Base-by-base conservation (phyloP, 2,329 filamentous ascomycete species). In the Massarina eburnea region DNA sequence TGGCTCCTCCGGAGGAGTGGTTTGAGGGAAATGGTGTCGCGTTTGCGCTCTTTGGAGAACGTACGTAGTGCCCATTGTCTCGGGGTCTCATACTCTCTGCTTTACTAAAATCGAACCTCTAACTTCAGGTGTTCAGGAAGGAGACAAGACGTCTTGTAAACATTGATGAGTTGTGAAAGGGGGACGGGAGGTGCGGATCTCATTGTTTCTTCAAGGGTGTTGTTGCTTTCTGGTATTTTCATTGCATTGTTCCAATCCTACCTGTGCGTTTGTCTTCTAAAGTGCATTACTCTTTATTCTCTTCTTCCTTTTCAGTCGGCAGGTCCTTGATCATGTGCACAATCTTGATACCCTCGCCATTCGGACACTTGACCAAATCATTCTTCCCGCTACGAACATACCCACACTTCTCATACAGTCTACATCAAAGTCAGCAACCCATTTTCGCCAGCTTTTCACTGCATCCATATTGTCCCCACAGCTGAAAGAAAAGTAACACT, bases 301-400 rank as follows among this genome's bases (percentile, higher is more conserved):
- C 19, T 17, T 8, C 19, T 6, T 19, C 33, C 10, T 5, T 19
- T 20, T n/a, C n/a, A 6, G 33, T 22, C 3, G 27, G 26, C 43
- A 60, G 35, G 47, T 67, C 62, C 40, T 69, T 69, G 3, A 61
- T 44, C 65, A 69, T 68, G 46, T 68, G 65, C 51, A 62, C 53
- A 51, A 70, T 54, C 41, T 49, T 42, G 22, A 70, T 64, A 4
- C 53, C 53, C 49, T 62, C 64, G 10, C 64, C 64, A 55, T 68
- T 68, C 17, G 60, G 60, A 57, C 64, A 68, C 46, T n/a, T 32
- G 3, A 68, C 60, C 3, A 54, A 48, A 47, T 70, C 66, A 42
- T 57, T 50, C 44, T 62, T 60, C 38, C 66, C 66, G 50, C 65
- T 70, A 51, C 56, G 57, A 32, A 46, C 45, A 53, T 70, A 70